Evolutionary conservation across 2,329 filamentous ascomycete genomes (phyloP), one percentile per base, ranked within the genome.

Genomic region (Epichloe gansuensis): DNA sequence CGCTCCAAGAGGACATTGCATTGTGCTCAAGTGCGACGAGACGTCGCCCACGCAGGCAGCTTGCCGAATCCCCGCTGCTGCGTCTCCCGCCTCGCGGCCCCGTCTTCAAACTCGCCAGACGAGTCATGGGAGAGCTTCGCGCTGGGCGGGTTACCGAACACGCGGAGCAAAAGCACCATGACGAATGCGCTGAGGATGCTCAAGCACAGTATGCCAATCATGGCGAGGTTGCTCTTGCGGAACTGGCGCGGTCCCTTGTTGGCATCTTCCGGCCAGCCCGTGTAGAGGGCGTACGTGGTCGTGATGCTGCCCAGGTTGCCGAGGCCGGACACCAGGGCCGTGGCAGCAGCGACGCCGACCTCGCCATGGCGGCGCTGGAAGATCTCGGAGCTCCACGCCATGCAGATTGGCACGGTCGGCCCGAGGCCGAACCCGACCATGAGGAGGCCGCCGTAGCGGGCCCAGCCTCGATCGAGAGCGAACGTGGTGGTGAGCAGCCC

Each of bases 381-480:
- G 62, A 95, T 85, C 68, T 95, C 87, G 56, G 82, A 87, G 35
- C 87, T 89, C 89, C 89, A 95, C 38, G 89, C 85, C 89, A 95
- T 95, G 66, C 87, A 91, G 62, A 91, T 91, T 11, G 89, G 89
- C 1, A 95, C 89, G 0, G 89, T 95, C 3, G 89, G 89, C 1
- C 89, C 89, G 2, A 95, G 81, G 0, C 89, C 89, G 61, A 95
- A 95, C 4, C 89, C 89, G 38, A 95, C 85, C 70, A 95, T 84
- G 49, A 95, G 72, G n/a, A 95, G 78, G 4, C 89, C 89, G 47
- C 86, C 87, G 64, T 95, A 95, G 42, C 89, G 81, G 2, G 87
- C 83, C 88, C 89, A 95, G 39, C 84, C 81, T 59, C 82, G 81
- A 38, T 70, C 63, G 4, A 75, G 77, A 5, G 85, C 84, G 64